phyloP scores from a whole-genome alignment of 495 filamentous ascomycete species.

The Penicillium tannophilum region DNA sequence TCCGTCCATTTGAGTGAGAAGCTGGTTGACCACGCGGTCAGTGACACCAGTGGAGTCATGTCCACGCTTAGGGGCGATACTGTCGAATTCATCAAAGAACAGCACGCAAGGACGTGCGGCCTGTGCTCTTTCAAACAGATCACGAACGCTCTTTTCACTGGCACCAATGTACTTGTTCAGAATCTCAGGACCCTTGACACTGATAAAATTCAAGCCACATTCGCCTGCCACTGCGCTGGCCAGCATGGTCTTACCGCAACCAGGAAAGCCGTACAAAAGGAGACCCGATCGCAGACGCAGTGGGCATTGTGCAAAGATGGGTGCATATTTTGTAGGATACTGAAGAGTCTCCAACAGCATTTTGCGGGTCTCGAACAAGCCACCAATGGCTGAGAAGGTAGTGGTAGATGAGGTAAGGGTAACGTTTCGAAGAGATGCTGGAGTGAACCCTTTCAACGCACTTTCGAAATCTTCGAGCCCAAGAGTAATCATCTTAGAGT shows the following conservation, averaged over 20 bases:
- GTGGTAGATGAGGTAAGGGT: slow-evolving; percentile 87
- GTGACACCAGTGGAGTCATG: slow-evolving; percentile 97
- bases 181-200: slow-evolving; percentile 96
- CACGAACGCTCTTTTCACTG: slow-evolving; percentile 89
- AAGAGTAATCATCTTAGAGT: slow-evolving; percentile 58
- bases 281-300: slow-evolving; percentile 89
- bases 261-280: slow-evolving; percentile 90
- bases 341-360: slow-evolving; percentile 91
- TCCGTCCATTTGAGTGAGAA: slow-evolving; percentile 98
- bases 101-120: slow-evolving; percentile 89
- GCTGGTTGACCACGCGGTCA: slow-evolving; percentile 97
- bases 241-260: slow-evolving; percentile 93
- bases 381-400: slow-evolving; percentile 88
- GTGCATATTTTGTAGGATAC: slow-evolving; percentile 97
- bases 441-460: slow-evolving; percentile 89
- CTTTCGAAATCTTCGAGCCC: slow-evolving; percentile 72
- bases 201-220: slow-evolving; percentile 96
- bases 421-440: slow-evolving; percentile 90
- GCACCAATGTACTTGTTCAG: slow-evolving; percentile 98
- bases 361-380: slow-evolving; percentile 78
- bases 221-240: slow-evolving; percentile 94
- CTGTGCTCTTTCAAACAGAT: slow-evolving; percentile 88
- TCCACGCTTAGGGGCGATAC: slow-evolving; percentile 93
- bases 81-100: slow-evolving; percentile 98
- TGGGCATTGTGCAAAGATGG: slow-evolving; percentile 94